Conservation (phyloP, 345 rosid genomes). For the Durio zibethinus region DNA sequence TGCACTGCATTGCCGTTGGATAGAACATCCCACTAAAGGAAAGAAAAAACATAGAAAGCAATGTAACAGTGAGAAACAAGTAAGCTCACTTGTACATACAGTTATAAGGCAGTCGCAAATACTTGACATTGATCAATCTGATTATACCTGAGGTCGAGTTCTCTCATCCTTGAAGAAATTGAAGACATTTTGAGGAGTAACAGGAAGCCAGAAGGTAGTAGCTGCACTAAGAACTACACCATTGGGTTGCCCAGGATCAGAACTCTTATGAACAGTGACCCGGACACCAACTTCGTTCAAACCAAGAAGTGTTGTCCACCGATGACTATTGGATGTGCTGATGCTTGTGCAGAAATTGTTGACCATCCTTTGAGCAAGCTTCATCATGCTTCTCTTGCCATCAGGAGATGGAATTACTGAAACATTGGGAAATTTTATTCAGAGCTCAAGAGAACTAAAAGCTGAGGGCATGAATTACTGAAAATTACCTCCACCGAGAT, state of each 20-base stretch:
- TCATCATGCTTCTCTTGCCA: constrained; percentile 96
- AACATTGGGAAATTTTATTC: constrained; percentile 6
- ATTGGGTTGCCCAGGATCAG: constrained; percentile 72
- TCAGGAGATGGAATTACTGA: constrained; percentile 79
- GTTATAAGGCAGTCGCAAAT: neutral
- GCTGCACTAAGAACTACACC: constrained; percentile 91
- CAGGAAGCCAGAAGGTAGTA: constrained; percentile 88
- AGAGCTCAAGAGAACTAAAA: neutral
- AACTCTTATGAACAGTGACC: constrained; percentile 72
- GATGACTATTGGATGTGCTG: constrained; percentile 68
- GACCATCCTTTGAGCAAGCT: constrained; percentile 90
- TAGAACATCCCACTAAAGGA: constrained; percentile 77
- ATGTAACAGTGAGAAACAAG: constrained; percentile 10
- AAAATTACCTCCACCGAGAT: constrained; percentile 71
- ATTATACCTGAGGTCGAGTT: constrained; percentile 75
- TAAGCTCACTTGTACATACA: neutral
- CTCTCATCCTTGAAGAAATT: constrained; percentile 88
- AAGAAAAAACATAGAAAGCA: constrained; percentile 2
- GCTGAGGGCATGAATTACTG: neutral
- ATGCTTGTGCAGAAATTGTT: constrained; percentile 76
- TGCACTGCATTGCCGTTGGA: constrained; percentile 79
- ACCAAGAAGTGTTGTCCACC: constrained; percentile 65
- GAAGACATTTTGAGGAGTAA: constrained; percentile 69
- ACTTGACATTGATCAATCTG: neutral
- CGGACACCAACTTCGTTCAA: constrained; percentile 69